These are phyloP conservation scores for Deuterostichococcus epilithicus DNA, from an alignment of 139 green algal genomes.

Conservation along the genomic window DNA sequence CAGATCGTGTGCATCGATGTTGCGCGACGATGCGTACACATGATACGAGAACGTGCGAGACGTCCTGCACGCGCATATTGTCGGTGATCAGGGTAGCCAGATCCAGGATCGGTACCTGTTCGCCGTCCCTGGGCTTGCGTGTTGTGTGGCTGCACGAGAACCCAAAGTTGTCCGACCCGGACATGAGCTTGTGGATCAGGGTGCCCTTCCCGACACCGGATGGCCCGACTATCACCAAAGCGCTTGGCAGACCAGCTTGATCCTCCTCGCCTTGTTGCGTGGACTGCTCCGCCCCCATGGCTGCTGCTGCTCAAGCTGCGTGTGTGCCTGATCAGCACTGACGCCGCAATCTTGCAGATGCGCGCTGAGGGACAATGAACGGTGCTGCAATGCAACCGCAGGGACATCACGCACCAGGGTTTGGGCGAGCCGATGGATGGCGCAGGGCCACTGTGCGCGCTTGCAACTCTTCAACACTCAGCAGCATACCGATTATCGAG, in stretches of 20 bases:
- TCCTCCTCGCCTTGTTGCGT: background rate
- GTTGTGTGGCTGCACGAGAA: constrained; percentile 86
- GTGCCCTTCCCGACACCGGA: constrained; percentile 88
- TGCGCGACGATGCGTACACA: no score
- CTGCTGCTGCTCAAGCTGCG: background rate
- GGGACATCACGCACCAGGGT: no score
- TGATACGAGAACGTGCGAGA: no score
- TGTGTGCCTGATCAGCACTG: background rate
- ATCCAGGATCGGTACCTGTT: constrained; percentile 29
- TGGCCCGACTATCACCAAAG: constrained; percentile 76
- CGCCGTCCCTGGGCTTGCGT: constrained; percentile 45
- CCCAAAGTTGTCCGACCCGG: constrained; percentile 50
- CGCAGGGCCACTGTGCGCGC: no score
- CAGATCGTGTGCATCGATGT: no score
- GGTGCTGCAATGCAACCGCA: no score
- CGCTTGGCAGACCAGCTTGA: constrained; percentile 12
- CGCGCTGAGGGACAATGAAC: no score
- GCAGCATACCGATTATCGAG: no score
- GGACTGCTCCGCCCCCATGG: constrained; percentile 2
- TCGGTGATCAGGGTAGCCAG: background rate
- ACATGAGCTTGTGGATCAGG: constrained; percentile 66
- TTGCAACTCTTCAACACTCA: no score
- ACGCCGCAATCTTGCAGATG: background rate
- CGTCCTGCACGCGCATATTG: no score
- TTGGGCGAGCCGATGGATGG: no score